Evolutionary conservation across 441 rosid species (phyloP).

Genomic region (Brassica hybrid): DNA sequence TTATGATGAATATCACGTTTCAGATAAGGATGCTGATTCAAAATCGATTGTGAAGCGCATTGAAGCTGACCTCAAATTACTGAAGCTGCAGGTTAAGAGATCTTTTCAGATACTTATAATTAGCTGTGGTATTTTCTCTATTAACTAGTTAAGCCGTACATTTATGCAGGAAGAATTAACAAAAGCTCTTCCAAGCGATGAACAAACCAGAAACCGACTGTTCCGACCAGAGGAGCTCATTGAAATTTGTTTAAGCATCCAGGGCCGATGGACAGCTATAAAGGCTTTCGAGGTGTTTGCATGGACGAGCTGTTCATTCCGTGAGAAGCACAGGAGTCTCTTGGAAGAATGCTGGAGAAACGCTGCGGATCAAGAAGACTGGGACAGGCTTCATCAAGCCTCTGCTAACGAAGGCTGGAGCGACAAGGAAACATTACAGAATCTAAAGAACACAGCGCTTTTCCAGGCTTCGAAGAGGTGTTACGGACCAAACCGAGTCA

Average conservation of each 20-base stretch:
- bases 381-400: conserved; percentile 75
- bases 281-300: conserved; percentile 86
- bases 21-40: conserved; percentile 56
- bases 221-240: conserved; percentile 78
- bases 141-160: conserved; percentile 13
- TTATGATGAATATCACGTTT: conserved; percentile 5
- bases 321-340: conserved; percentile 68
- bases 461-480: conserved; percentile 80
- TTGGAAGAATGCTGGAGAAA: conserved; percentile 93
- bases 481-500: conserved; percentile 65
- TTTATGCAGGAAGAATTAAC: conserved; percentile 68
- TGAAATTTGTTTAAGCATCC: conserved; percentile 64
- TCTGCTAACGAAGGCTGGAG: conserved; percentile 78
- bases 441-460: conserved; percentile 65
- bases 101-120: neutral
- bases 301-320: conserved; percentile 83
- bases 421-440: conserved; percentile 75
- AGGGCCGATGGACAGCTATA: conserved; percentile 59
- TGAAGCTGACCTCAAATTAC: conserved; percentile 86
- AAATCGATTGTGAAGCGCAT: conserved; percentile 64
- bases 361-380: conserved; percentile 76
- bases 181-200: conserved; percentile 48
- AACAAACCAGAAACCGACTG: conserved; percentile 47
- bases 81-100: conserved; percentile 79
- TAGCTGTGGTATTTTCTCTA: neutral